phyloP scores from a whole-genome alignment of 257 asterid genomes.

The Nicotiana obtusifolia region DNA sequence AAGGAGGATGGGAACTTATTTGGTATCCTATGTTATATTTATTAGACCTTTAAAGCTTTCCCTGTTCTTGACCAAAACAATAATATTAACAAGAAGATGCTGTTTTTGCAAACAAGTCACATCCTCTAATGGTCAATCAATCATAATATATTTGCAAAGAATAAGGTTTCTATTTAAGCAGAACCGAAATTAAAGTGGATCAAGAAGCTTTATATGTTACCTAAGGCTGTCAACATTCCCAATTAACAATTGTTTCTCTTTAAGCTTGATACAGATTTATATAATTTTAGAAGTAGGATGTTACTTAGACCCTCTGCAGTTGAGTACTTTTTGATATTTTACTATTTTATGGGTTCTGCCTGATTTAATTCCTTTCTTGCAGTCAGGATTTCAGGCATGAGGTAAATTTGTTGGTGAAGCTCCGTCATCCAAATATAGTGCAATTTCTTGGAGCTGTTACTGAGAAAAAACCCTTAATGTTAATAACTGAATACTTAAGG shows the following conservation, averaged over 20 bases:
- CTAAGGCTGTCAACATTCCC: not conserved
- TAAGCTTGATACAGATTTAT: not conserved
- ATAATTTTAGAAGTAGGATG: not conserved
- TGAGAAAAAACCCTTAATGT: conserved; percentile 87
- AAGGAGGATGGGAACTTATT: not conserved
- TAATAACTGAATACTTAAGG: conserved; percentile 87
- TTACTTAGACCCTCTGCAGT: not conserved
- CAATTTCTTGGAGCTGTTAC: conserved; percentile 98
- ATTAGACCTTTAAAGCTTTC: not conserved
- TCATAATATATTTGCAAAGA: not conserved
- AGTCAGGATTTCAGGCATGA: conserved; percentile 99
- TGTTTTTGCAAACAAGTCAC: not conserved
- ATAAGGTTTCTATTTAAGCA: not conserved
- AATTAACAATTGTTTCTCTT: not conserved
- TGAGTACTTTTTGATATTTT: not conserved
- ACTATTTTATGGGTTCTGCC: not conserved
- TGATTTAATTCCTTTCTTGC: conserved; percentile 21
- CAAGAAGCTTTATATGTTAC: not conserved
- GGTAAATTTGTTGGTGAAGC: conserved; percentile 95
- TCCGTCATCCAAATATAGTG: conserved; percentile 97
- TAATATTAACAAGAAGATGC: not conserved
- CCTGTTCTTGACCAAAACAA: not conserved
- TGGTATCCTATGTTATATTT: not conserved
- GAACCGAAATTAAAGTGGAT: not conserved
- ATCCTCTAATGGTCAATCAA: not conserved